These are phyloP conservation scores for Plasmodium chabaudi DNA, from an alignment of 169 alveolate genomes.

Conservation along the genomic window DNA sequence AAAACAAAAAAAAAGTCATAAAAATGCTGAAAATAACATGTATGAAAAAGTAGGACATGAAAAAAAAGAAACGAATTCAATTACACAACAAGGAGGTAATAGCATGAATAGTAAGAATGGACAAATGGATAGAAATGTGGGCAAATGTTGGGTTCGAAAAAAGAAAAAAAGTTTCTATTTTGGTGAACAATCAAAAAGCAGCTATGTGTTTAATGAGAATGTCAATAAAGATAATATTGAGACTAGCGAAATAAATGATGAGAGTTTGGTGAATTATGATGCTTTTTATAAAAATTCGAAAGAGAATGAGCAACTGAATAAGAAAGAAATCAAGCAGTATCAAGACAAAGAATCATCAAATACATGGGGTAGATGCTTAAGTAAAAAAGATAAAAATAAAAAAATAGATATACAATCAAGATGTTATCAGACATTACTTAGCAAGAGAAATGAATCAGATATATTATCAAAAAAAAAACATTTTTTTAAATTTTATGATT, in stretches of 20 bases:
- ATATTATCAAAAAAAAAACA: constrained; percentile 1
- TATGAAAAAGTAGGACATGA: neutral
- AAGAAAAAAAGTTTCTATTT: constrained; percentile 1
- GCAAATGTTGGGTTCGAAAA: neutral
- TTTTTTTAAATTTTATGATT: constrained; percentile 30
- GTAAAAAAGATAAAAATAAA: too few species aligned
- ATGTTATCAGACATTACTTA: too few species aligned
- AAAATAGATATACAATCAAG: too few species aligned
- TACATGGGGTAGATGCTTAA: too few species aligned
- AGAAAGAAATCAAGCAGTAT: too few species aligned
- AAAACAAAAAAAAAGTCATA: neutral
- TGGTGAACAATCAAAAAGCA: neutral
- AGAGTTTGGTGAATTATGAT: too few species aligned
- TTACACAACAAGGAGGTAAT: too few species aligned
- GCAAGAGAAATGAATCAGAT: constrained; percentile 10
- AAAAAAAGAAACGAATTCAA: neutral
- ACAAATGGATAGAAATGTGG: neutral
- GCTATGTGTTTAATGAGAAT: neutral
- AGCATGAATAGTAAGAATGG: neutral
- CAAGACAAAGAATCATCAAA: too few species aligned
- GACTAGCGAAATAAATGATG: too few species aligned
- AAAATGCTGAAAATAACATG: neutral
- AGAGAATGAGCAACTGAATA: too few species aligned
- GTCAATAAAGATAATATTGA: too few species aligned
- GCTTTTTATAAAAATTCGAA: too few species aligned